Conservation (phyloP, 768 basidiomycete genomes). For the Leccinellum luteum region DNA sequence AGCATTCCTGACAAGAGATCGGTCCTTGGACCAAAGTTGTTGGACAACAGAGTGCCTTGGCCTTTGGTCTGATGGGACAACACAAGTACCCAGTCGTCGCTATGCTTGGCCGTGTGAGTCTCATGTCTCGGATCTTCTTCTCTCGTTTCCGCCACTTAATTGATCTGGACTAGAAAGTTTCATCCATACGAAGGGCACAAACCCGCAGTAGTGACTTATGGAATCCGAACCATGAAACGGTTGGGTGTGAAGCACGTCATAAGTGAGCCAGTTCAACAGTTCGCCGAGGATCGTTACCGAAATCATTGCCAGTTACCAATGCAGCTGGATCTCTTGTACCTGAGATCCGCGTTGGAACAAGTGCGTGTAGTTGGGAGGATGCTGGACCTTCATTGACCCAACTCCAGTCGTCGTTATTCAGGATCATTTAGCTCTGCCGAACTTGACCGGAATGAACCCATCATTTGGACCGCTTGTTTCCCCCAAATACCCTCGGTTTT, state of each 20-base stretch:
- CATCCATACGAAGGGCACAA: conserved; percentile 85
- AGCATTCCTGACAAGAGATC: not conserved
- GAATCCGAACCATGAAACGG: conserved; percentile 74
- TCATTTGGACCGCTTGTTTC: conserved; percentile 70
- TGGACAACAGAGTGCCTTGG: conserved; percentile 80
- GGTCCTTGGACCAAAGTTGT: conserved; percentile 44
- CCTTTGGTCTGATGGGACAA: conserved; percentile 73
- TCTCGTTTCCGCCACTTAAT: not conserved
- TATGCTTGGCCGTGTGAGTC: conserved; percentile 80
- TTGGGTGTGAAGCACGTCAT: conserved; percentile 76
- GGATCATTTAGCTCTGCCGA: conserved; percentile 83
- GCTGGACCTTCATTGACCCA: conserved; percentile 9
- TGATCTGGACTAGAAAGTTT: conserved; percentile 46
- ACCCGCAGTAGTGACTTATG: conserved; percentile 68
- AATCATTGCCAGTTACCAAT: conserved; percentile 65
- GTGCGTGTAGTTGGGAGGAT: conserved; percentile 40
- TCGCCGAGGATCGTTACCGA: not conserved
- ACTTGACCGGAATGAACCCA: conserved; percentile 73
- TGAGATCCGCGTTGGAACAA: conserved; percentile 72
- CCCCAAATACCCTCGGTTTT: conserved; percentile 65
- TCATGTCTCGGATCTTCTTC: not conserved
- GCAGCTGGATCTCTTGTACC: conserved; percentile 83
- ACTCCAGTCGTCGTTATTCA: conserved; percentile 72
- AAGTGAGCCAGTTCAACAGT: conserved; percentile 45
- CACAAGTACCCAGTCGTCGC: conserved; percentile 78